Percentiles rank a stretch among this genome's conserved stretches.
Evolutionary conservation across 176 grass and related monocot species (phyloP).

Genomic region (Chloris gayana): DNA sequence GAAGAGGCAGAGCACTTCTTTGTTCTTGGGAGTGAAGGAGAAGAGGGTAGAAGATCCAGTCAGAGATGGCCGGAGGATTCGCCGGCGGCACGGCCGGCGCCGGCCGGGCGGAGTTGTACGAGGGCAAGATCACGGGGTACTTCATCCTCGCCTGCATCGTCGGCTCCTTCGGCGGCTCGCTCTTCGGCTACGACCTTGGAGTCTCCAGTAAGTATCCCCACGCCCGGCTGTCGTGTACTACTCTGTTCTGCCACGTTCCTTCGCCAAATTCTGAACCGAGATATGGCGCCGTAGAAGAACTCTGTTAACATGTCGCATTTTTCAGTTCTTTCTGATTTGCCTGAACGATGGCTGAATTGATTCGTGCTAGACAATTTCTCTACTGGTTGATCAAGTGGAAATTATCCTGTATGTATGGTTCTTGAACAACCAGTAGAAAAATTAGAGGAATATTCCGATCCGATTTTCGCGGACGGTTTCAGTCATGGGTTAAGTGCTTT

Average conservation of each 20-base stretch:
- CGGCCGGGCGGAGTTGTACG: slow-evolving; percentile 70
- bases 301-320: no score
- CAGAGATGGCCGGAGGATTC: slow-evolving; percentile 70
- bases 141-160: slow-evolving; percentile 92
- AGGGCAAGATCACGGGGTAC: slow-evolving; percentile 84
- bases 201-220: slow-evolving; percentile 69
- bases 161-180: slow-evolving; percentile 94
- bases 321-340: background rate
- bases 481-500: slow-evolving; percentile 6
- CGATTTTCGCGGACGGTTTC: slow-evolving; percentile 14
- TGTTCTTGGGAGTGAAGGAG: background rate
- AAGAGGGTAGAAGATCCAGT: background rate
- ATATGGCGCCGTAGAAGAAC: no score
- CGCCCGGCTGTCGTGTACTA: background rate
- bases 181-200: slow-evolving; percentile 97
- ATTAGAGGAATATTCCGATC: background rate
- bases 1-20: background rate
- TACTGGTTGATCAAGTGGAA: no score
- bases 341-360: no score
- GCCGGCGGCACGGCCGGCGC: slow-evolving; percentile 42
- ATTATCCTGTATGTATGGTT: background rate
- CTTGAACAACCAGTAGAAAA: no score
- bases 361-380: no score
- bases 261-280: no score
- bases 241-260: background rate